Evolutionary conservation across 257 asterid species (phyloP).

Genomic region (Fraxinus anomala): DNA sequence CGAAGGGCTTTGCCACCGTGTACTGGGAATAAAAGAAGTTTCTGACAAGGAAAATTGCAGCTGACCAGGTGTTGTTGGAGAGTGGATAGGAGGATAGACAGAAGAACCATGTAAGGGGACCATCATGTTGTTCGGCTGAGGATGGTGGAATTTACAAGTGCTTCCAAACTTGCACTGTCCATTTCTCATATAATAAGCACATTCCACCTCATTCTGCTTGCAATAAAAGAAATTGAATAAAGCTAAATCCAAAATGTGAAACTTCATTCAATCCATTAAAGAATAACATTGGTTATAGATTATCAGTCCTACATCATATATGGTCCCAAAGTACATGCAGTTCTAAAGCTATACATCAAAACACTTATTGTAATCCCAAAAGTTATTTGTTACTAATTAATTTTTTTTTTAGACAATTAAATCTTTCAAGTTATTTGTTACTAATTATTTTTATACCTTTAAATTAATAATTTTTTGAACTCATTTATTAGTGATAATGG

Average conservation of each 20-base stretch:
- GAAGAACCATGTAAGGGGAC: conserved; percentile 76
- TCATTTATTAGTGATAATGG: no score
- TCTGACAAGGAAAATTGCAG: conserved; percentile 69
- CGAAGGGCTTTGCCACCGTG: conserved; percentile 94
- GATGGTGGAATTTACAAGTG: conserved; percentile 96
- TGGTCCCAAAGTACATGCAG: background rate
- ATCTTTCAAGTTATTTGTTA: no score
- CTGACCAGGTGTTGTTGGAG: conserved; percentile 76
- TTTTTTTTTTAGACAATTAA: no score
- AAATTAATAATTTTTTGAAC: no score
- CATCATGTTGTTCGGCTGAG: conserved; percentile 93
- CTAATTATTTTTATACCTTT: no score
- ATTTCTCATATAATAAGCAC: conserved; percentile 85
- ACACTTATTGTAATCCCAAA: conserved; percentile 11
- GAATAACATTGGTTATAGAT: background rate
- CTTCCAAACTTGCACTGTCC: conserved; percentile 94
- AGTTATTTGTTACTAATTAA: no score
- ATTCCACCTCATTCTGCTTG: conserved; percentile 77
- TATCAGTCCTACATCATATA: background rate
- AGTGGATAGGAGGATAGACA: conserved; percentile 75
- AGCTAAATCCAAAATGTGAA: conserved; percentile 20
- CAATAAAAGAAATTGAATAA: conserved; percentile 19
- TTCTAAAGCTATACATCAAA: background rate
- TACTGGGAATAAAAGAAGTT: conserved; percentile 79
- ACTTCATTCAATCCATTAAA: conserved; percentile 9